Conservation (phyloP, 352 stramenopile species). For the Aphanomyces cochlioides region DNA sequence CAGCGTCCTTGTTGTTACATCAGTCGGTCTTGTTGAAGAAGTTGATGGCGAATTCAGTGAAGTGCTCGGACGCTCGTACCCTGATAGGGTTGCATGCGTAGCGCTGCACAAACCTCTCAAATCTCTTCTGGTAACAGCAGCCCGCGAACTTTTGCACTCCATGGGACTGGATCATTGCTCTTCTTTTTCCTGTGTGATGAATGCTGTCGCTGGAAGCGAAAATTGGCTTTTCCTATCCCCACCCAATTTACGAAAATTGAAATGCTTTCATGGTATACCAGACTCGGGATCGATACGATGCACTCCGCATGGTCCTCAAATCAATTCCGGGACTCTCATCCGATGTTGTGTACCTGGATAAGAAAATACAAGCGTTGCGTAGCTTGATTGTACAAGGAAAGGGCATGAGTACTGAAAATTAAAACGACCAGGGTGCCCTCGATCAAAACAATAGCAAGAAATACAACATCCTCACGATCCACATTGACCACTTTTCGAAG, state of each 20-base stretch:
- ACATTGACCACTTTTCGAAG: too few relatives aligned
- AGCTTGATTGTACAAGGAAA: too few relatives aligned
- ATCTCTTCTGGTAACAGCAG: not conserved
- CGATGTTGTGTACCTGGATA: too few relatives aligned
- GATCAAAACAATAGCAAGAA: too few relatives aligned
- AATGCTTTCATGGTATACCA: not conserved
- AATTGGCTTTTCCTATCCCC: not conserved
- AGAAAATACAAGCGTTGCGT: too few relatives aligned
- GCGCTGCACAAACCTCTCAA: not conserved
- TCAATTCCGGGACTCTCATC: too few relatives aligned
- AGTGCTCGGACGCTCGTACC: conserved; percentile 4
- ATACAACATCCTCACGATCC: too few relatives aligned
- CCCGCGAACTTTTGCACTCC: not conserved
- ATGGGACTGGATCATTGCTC: not conserved
- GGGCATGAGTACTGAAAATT: too few relatives aligned
- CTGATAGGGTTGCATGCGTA: not conserved
- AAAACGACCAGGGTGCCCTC: too few relatives aligned
- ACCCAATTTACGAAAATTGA: not conserved
- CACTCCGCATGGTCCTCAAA: too few relatives aligned
- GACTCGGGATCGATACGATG: not conserved
- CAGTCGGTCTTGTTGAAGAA: not conserved
- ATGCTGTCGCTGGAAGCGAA: not conserved
- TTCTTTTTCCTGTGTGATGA: not conserved
- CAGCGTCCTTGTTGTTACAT: not conserved
- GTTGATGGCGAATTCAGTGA: not conserved